Conservation (phyloP, 2,329 filamentous ascomycete species). For the Colletotrichum magnum region DNA sequence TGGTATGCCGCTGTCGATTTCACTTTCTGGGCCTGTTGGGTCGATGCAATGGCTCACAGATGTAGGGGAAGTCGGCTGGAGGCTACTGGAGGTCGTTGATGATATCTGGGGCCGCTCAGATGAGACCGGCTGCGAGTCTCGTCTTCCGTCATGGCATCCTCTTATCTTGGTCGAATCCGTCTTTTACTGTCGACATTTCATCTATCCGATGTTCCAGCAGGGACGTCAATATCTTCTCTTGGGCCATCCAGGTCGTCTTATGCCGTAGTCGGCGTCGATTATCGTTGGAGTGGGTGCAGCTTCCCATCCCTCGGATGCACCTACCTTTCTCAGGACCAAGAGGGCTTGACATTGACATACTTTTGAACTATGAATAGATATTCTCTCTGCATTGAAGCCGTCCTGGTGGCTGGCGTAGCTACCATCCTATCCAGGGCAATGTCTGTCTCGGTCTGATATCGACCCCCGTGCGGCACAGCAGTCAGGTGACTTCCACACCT, state of each 20-base stretch:
- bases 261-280: neutral
- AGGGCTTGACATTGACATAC: no score
- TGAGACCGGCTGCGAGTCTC: neutral
- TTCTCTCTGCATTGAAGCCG: no score
- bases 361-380: no score
- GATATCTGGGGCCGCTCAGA: neutral
- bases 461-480: neutral
- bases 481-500: constrained; percentile 11
- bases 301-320: no score
- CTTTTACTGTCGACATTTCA: neutral
- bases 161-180: neutral
- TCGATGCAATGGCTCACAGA: constrained; percentile 4
- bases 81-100: constrained; percentile 8
- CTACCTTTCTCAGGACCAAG: no score
- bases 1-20: neutral
- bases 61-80: neutral
- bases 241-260: neutral
- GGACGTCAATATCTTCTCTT: neutral
- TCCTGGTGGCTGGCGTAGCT: no score
- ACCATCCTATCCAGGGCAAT: no score
- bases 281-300: no score
- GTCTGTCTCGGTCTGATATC: no score
- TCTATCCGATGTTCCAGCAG: neutral
- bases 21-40: neutral
- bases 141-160: neutral